Evolutionary conservation across 2,329 filamentous ascomycete species (phyloP).

Genomic region (Colletotrichum eleusines): DNA sequence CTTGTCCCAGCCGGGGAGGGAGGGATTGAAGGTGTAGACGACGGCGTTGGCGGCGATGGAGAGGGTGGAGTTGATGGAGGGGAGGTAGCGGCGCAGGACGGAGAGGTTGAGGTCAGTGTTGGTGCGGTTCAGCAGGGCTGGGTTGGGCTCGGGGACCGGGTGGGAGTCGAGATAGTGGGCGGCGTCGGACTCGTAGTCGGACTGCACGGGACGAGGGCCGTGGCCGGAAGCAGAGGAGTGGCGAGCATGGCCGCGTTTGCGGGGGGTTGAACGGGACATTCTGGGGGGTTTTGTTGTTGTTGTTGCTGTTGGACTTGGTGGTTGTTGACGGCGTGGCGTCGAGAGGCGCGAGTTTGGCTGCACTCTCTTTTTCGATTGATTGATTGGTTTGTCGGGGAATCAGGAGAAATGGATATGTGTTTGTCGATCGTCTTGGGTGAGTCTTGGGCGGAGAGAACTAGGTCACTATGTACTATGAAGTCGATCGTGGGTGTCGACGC

Average conservation of each 20-base stretch:
- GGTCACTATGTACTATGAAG: too few relatives aligned
- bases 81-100: conserved; percentile 85
- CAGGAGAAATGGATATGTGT: too few relatives aligned
- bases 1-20: conserved; percentile 83
- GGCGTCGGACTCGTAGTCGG: conserved; percentile 77
- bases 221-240: conserved; percentile 57
- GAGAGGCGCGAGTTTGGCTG: not conserved
- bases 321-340: conserved; percentile 29
- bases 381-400: not conserved
- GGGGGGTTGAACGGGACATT: conserved; percentile 61
- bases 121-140: conserved; percentile 71
- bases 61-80: conserved; percentile 78
- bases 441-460: not conserved
- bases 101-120: conserved; percentile 90
- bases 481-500: not conserved
- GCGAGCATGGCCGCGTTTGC: conserved; percentile 54
- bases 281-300: not conserved
- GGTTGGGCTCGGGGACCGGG: conserved; percentile 55
- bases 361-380: not conserved
- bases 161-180: conserved; percentile 60
- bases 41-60: conserved; percentile 88
- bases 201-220: conserved; percentile 49
- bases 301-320: conserved; percentile 41
- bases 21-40: conserved; percentile 81
- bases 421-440: too few relatives aligned